These are phyloP conservation scores for Trifolium repens DNA, from an alignment of 306 rosid genomes.

Conservation along the genomic window DNA sequence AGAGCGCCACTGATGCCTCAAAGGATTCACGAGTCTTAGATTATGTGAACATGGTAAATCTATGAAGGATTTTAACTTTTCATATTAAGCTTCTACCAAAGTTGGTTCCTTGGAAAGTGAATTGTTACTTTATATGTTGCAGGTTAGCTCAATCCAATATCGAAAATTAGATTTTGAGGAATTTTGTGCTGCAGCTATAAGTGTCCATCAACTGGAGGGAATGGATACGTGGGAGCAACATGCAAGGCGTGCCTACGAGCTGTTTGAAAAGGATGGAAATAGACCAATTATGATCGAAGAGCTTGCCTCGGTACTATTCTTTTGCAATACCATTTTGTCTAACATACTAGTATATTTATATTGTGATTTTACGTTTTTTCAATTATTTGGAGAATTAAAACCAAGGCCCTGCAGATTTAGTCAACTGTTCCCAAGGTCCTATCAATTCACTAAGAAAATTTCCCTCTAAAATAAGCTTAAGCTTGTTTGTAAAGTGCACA, in stretches of 20 bases:
- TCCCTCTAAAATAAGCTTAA: background rate
- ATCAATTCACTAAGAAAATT: background rate
- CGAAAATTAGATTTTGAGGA: constrained; percentile 86
- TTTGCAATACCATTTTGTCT: constrained; percentile 5
- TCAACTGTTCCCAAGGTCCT: constrained; percentile 12
- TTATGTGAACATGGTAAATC: constrained; percentile 69
- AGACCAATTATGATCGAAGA: constrained; percentile 89
- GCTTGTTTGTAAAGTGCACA: background rate
- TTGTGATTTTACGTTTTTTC: constrained; percentile 2
- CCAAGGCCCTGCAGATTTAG: background rate
- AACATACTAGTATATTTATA: background rate
- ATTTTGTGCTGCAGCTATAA: constrained; percentile 83
- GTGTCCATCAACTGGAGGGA: constrained; percentile 89
- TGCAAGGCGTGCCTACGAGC: constrained; percentile 80
- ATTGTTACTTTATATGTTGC: constrained; percentile 42
- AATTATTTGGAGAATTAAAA: background rate
- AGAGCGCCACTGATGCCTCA: constrained; percentile 73
- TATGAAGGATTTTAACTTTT: constrained; percentile 8
- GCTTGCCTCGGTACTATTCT: constrained; percentile 73
- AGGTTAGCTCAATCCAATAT: constrained; percentile 82
- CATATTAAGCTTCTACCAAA: background rate
- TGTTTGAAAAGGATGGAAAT: constrained; percentile 90
- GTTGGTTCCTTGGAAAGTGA: constrained; percentile 16
- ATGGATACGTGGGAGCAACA: constrained; percentile 83
- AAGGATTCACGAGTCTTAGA: constrained; percentile 76